Percentiles rank a stretch among this genome's conserved stretches.
Evolutionary conservation across 1,284 basidiomycete genomes (phyloP).

Genomic region (Boletus semigastroideus): DNA sequence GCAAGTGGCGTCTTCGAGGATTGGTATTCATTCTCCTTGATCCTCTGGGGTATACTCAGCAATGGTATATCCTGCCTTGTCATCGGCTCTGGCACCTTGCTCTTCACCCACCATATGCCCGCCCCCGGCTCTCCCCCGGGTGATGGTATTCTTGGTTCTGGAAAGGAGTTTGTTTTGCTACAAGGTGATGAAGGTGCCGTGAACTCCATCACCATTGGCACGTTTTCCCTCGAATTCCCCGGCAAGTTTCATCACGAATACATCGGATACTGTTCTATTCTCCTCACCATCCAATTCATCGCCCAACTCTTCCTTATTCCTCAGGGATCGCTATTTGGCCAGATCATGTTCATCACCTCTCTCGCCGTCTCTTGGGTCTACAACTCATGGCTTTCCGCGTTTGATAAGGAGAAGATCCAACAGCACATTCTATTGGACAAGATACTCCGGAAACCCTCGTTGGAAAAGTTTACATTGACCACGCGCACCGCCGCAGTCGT

Average conservation of each 20-base stretch:
- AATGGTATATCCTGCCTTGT: constrained; percentile 28
- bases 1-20: constrained; percentile 22
- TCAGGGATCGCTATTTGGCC: constrained; percentile 27
- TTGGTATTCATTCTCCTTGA: constrained; percentile 29
- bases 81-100: constrained; percentile 24
- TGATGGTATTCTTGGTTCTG: constrained; percentile 23
- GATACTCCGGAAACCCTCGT: constrained; percentile 12
- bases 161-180: constrained; percentile 17
- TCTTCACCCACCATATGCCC: constrained; percentile 22
- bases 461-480: constrained; percentile 18
- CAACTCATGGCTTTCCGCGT: constrained; percentile 26
- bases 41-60: constrained; percentile 30
- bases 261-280: constrained; percentile 22
- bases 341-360: constrained; percentile 29
- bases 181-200: constrained; percentile 27
- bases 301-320: constrained; percentile 23
- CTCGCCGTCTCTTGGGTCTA: constrained; percentile 29
- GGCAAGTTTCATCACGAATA: constrained; percentile 11
- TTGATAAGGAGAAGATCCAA: constrained; percentile 29
- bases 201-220: constrained; percentile 25
- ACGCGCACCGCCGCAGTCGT: constrained; percentile 28
- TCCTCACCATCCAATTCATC: constrained; percentile 29
- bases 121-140: constrained; percentile 20
- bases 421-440: constrained; percentile 18
- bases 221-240: constrained; percentile 21